A percentile compares a stretch with the other conserved stretches of the same genome.
These are phyloP conservation scores for Sclerotiophoma versabilis DNA, from an alignment of 2,329 filamentous ascomycete species.

Conservation along the genomic window DNA sequence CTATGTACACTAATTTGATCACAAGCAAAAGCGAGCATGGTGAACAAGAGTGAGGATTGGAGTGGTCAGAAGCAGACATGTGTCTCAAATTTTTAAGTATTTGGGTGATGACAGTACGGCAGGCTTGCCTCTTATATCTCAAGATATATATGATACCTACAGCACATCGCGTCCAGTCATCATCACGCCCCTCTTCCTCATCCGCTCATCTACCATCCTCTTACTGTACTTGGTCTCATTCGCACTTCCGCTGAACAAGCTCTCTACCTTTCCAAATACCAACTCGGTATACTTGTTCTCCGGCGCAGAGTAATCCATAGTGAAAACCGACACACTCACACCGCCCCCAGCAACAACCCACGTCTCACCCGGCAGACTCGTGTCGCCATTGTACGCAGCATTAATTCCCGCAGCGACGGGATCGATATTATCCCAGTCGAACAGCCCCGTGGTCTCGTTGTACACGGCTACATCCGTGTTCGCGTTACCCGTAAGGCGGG, in stretches of 20 bases:
- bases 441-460: slow-evolving; percentile 54
- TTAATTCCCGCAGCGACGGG: slow-evolving; percentile 59
- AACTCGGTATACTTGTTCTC: slow-evolving; percentile 32
- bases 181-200: slow-evolving; percentile 26
- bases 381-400: slow-evolving; percentile 61
- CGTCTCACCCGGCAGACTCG: slow-evolving; percentile 60
- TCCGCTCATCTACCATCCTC: slow-evolving; percentile 26
- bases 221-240: slow-evolving; percentile 26
- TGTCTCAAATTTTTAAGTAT: too few relatives aligned
- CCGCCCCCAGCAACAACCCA: slow-evolving; percentile 55
- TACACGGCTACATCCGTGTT: slow-evolving; percentile 56
- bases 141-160: background rate
- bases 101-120: too few relatives aligned
- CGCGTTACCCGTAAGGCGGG: slow-evolving; percentile 59
- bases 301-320: slow-evolving; percentile 61
- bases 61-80: background rate
- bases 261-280: slow-evolving; percentile 27
- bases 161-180: slow-evolving; percentile 15
- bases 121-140: background rate
- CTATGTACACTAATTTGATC: slow-evolving; percentile 20
- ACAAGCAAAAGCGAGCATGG: slow-evolving; percentile 18
- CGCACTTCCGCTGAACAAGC: slow-evolving; percentile 14
- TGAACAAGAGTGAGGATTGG: background rate
- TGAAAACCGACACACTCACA: slow-evolving; percentile 57
- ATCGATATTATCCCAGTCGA: slow-evolving; percentile 58